Base-by-base conservation (phyloP, 169 alveolate species). In the Eimeria falciformis region DNA sequence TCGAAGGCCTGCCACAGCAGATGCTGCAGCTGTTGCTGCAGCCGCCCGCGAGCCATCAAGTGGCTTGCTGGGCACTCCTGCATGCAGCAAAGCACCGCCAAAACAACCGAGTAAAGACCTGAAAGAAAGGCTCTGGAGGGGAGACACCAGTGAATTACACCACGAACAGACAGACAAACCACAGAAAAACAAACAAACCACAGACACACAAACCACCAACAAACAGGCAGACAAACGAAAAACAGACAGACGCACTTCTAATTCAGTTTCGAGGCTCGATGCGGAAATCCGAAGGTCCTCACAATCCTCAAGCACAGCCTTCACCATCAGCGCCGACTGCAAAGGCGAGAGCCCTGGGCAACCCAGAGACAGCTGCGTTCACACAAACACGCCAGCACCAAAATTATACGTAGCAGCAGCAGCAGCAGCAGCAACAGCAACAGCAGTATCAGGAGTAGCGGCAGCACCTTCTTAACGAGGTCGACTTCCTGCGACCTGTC, bases 41-140 rank as follows among this genome's bases (percentile, higher is more conserved):
- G 75, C 1, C 85, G 92, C 37, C 71, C 56, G 27, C 92, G 92
- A 53, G 92, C 92, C 7, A 77, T 65, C 45, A 86, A 84, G 27
- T 86, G 92, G 46, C 92, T 50, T 9, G 92, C 92, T n/a, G 92
- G 92, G 46, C 92, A 86, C 92, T 86, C 92, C 92, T 86, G 75
- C 62, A 86, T 23, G 33, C 43, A 47, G 3, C 9, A 55, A 3
- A 77, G 23, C 58, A 29, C n/a, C 84, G 43, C 47, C 55, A 73
- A 12, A 55, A 43, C 12, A 55, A 37, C 46, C 85, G 45, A 40
- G 2, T 3, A 23, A 68, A 27, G 50, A 25, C 50, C 79, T 7
- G 29, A 14, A 68, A 68, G n/a, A 14, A 7, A 23, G 23, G 37
- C 73, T 18, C 23, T 23, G 29, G 33, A 11, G 73, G 37, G 29